Evolutionary conservation across 2,329 filamentous ascomycete genomes (phyloP).

Genomic region (Sporothrix pseudoabietina): DNA sequence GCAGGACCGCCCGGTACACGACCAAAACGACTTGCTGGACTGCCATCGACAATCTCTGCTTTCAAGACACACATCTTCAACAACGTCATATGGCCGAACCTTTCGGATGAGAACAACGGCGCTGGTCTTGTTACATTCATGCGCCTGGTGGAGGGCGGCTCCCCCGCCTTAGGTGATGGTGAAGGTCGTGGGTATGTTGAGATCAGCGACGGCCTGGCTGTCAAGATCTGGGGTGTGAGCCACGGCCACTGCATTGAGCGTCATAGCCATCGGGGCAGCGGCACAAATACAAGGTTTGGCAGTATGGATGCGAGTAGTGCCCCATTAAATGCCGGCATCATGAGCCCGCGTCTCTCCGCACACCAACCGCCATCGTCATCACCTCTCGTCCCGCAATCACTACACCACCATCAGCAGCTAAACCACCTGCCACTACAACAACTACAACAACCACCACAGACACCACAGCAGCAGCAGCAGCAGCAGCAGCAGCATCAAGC

Average conservation of each 20-base stretch:
- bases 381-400: constrained; percentile 22
- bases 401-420: constrained; percentile 29
- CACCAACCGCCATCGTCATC: constrained; percentile 38
- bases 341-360: constrained; percentile 38
- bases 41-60: constrained; percentile 86
- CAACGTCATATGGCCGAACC: constrained; percentile 95
- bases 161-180: constrained; percentile 78
- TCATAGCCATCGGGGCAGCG: constrained; percentile 65
- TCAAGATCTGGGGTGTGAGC: constrained; percentile 83
- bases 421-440: neutral
- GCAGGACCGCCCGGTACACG: constrained; percentile 77
- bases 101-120: constrained; percentile 94
- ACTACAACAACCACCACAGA: neutral
- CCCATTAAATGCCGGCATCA: constrained; percentile 28
- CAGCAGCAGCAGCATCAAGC: neutral
- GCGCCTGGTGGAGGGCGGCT: constrained; percentile 84
- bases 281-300: constrained; percentile 53
- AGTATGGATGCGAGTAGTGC: constrained; percentile 51
- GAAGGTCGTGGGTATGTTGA: constrained; percentile 82
- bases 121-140: constrained; percentile 90
- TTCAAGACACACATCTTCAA: constrained; percentile 97
- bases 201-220: constrained; percentile 83
- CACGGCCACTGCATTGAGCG: constrained; percentile 86
- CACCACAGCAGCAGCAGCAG: too few relatives aligned
- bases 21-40: constrained; percentile 81